Percentiles rank a stretch among this genome's conserved stretches.
These are phyloP conservation scores for Colletotrichum siamense DNA, from an alignment of 2,329 filamentous ascomycete genomes.

Conservation along the genomic window DNA sequence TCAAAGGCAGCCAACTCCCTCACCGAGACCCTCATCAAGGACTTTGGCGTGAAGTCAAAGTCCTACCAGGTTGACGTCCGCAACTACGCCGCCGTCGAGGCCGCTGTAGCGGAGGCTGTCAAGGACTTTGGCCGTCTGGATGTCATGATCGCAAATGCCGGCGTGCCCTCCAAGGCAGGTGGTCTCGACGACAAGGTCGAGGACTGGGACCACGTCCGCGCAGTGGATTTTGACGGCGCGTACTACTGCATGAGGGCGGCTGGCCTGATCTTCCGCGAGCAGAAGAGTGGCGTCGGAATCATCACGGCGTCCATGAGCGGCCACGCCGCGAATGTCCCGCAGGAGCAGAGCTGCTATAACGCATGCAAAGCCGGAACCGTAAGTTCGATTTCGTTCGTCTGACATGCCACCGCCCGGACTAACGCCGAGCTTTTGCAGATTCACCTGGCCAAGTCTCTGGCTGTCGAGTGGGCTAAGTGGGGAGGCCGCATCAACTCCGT, in stretches of 20 bases:
- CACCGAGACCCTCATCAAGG: not conserved
- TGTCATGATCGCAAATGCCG: slow-evolving; percentile 39
- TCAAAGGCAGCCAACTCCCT: not conserved
- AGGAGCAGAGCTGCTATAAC: slow-evolving; percentile 84
- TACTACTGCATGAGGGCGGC: slow-evolving; percentile 38
- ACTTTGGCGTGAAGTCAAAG: slow-evolving; percentile 21
- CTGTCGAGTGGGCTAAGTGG: slow-evolving; percentile 32
- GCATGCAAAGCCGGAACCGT: slow-evolving; percentile 73
- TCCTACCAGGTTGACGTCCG: slow-evolving; percentile 43
- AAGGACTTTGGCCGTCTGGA: slow-evolving; percentile 41
- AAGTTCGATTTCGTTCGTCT: slow-evolving; percentile 43
- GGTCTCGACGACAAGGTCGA: slow-evolving; percentile 33
- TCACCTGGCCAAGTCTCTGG: slow-evolving; percentile 35
- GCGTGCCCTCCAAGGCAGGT: slow-evolving; percentile 35
- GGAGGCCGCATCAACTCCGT: slow-evolving; percentile 32
- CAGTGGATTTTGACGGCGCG: slow-evolving; percentile 35
- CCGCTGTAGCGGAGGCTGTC: slow-evolving; percentile 29
- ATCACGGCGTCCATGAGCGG: slow-evolving; percentile 39
- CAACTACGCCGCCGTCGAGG: slow-evolving; percentile 31
- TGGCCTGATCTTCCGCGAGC: slow-evolving; percentile 36
- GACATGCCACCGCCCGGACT: not conserved
- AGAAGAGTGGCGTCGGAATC: slow-evolving; percentile 37
- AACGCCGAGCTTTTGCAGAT: slow-evolving; percentile 22
- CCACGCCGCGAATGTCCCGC: slow-evolving; percentile 48
- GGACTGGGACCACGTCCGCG: slow-evolving; percentile 34